Base-by-base conservation (phyloP, 768 basidiomycete species). In the Cystobasidium ongulense region DNA sequence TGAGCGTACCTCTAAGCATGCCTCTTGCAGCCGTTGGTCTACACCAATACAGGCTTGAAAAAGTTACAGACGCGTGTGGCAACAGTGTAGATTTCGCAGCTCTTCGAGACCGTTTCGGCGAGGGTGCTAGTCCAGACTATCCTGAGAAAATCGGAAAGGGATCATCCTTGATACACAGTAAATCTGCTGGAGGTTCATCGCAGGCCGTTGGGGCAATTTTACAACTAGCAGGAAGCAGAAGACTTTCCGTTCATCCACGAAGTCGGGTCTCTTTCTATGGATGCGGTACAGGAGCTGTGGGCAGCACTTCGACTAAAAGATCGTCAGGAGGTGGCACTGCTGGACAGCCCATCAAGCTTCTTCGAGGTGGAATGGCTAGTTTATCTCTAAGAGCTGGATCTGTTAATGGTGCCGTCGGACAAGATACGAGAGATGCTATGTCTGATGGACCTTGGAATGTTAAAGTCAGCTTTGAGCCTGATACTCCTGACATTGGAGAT, bases 51-150 rank as follows among this genome's bases (percentile, higher is more conserved):
- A 91, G 80, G 86, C 83, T 96, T 29, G 89, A 94, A 78, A 87
- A 88, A 77, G 86, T 97, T 29, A 85, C 86, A n/a, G 94, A 96
- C 78, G 86, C 88, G 17, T 83, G 89, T 64, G 91, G 91, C 18
- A 96, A 97, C 78, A 79, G 86, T 13, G 83, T 90, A n/a, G 83
- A 66, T 15, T 76, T 80, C 5, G 79, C 80, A 46, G 83, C 85
- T 74, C 82, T 36, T 35, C 84, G 43, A 43, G 50, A 76, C 8
- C 84, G 84, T 64, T 85, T 83, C 0, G 85, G 83, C 35, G 85
- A 23, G 27, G 52, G 41, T 57, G 39, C 65, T 17, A 38, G 39
- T 46, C 43, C 65, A 25, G 65, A 35, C 11, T 41, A 36, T n/a
- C 36, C 33, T 27, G 29, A 4, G 11, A 59, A 59, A 27, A 59